phyloP scores from a whole-genome alignment of 2,329 filamentous ascomycete genomes.

The Ilyonectria mors-panacis region DNA sequence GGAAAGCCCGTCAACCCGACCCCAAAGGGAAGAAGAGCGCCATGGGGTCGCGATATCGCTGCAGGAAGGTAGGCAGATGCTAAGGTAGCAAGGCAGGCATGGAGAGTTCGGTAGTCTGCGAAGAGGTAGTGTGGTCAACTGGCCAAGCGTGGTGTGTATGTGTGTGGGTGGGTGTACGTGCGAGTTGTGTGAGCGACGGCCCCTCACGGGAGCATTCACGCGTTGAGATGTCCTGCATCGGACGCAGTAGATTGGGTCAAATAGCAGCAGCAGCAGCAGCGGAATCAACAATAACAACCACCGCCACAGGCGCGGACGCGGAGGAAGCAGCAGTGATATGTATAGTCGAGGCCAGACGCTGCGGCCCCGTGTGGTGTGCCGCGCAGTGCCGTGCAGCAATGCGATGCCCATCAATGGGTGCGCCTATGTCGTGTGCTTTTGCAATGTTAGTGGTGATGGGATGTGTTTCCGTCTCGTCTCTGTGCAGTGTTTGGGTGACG shows the following conservation, averaged over 20 bases:
- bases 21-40: neutral
- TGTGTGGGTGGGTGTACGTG: neutral
- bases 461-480: constrained; percentile 5
- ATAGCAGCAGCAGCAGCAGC: neutral
- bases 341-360: neutral
- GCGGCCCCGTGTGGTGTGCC: neutral
- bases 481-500: neutral
- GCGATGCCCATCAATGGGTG: neutral
- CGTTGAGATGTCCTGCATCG: neutral
- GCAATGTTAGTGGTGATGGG: neutral
- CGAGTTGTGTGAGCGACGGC: neutral
- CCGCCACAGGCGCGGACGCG: neutral
- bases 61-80: constrained; percentile 7
- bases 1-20: neutral
- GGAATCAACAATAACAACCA: constrained; percentile 4
- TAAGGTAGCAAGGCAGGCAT: neutral
- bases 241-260: neutral
- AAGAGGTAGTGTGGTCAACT: neutral
- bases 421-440: constrained; percentile 6
- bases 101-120: neutral
- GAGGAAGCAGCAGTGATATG: neutral
- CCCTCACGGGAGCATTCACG: neutral
- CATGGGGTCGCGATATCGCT: constrained; percentile 13
- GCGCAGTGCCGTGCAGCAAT: constrained; percentile 1
- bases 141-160: neutral